Evolutionary conservation across 139 green algal species (phyloP), one percentile per base, ranked within the genome.

Genomic region (Ettlia oleoabundans): DNA sequence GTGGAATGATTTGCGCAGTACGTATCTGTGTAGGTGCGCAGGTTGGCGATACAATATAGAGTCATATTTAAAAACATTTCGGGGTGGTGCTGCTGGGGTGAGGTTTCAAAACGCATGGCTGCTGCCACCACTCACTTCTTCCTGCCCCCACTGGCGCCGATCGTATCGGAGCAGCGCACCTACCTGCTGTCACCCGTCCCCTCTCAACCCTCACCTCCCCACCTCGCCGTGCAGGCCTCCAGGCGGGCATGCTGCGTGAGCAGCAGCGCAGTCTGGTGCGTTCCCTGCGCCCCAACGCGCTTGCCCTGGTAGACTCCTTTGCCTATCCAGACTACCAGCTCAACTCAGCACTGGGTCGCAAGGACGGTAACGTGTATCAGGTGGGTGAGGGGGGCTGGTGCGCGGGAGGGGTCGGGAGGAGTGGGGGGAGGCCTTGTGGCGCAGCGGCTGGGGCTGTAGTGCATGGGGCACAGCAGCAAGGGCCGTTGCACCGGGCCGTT

Each of bases 241-340:
- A 97, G 84, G 84, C 86, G 2, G 78, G 67, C 10, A 63, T 81
- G 38, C 68, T 93, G 63, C 89, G 93, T 9, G 58, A 65, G 33
- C 47, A 82, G 30, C 85, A 94, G 68, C 86, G 91, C 10, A 43
- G n/a, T n/a, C 85, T 96, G 78, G 86, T 95, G 58, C 51, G 52
- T 26, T 91, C 79, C 35, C 63, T 97, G 81, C 89, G 95, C 22
- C 92, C 93, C 62, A 91, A 98, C 82, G 95, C 95, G 1, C 90
- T 98, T 13, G 84, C 86, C 5, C 86, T 98, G 80, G 93, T 96
- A 42, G 95, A 98, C 82, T 85, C 87, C 13, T 97, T 97, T 82
- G 94, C 73, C 58, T 91, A 94, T 78, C 76, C 90, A 15, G 94
- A 98, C 90, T 98, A 96, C 82, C 58, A 90, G 52, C 88, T 98